Percentiles rank a stretch among this genome's conserved stretches.
phyloP scores from a whole-genome alignment of 768 basidiomycete species.

The Russula brevipes region DNA sequence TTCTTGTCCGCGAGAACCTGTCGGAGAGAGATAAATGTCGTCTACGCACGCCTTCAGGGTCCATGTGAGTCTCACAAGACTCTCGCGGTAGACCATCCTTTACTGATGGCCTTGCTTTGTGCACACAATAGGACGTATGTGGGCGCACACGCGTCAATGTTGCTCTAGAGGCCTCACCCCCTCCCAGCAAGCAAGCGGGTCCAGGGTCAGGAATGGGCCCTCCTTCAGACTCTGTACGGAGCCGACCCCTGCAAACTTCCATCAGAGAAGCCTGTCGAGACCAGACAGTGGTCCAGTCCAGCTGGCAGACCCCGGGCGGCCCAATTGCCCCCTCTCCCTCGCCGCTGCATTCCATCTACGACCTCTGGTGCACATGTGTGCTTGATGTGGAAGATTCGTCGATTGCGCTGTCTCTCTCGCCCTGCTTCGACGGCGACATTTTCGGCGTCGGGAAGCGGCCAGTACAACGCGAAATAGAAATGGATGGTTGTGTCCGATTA shows the following conservation, averaged over 20 bases:
- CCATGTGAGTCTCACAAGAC: background rate
- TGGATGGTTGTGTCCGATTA: conserved; percentile 13
- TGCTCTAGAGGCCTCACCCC: background rate
- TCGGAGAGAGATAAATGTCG: background rate
- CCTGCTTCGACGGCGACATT: conserved; percentile 8
- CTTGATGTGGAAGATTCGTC: background rate
- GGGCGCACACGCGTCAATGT: background rate
- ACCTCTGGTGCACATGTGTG: conserved; percentile 3
- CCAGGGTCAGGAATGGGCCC: background rate
- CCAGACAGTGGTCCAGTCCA: background rate
- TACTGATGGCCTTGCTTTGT: background rate
- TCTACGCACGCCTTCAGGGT: background rate
- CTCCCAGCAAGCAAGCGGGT: background rate
- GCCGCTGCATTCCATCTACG: background rate
- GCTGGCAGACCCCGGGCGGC: background rate
- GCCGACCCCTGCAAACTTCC: background rate
- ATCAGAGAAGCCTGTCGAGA: background rate
- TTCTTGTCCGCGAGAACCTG: too few relatives aligned
- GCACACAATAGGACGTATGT: background rate
- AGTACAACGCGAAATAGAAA: conserved; percentile 16
- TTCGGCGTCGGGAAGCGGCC: conserved; percentile 18
- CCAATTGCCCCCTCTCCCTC: background rate
- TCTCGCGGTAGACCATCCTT: background rate
- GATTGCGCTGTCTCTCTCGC: background rate
- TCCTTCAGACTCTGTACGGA: background rate